These are phyloP conservation scores for Saccharomyces uvarum DNA, from an alignment of 1,139 yeast genomes.

Conservation along the genomic window DNA sequence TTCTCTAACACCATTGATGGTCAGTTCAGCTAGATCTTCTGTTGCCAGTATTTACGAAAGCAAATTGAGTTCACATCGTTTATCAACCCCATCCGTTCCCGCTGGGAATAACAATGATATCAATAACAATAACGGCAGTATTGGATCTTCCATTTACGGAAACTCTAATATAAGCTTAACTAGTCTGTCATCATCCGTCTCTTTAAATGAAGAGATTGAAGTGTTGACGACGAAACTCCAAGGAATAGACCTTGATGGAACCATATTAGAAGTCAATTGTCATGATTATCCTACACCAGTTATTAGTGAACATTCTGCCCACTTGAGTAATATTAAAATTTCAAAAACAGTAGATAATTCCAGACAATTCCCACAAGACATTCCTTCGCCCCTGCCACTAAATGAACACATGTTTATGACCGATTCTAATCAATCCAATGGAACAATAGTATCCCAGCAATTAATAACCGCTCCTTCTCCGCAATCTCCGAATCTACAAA, in stretches of 20 bases:
- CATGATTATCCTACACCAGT: slow-evolving; percentile 8
- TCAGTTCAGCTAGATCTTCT: slow-evolving; percentile 22
- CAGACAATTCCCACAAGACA: not conserved
- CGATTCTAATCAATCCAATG: not conserved
- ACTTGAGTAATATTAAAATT: slow-evolving; percentile 6
- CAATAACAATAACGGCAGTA: not conserved
- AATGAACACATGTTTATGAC: not conserved
- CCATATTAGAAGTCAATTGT: not conserved
- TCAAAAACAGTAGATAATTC: slow-evolving; percentile 6
- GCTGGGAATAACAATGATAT: not conserved
- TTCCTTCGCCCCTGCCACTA: not conserved
- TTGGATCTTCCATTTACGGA: not conserved
- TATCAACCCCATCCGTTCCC: not conserved
- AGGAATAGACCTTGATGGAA: slow-evolving; percentile 1
- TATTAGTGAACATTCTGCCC: slow-evolving; percentile 7
- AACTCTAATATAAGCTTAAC: slow-evolving; percentile 9
- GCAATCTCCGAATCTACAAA: not conserved
- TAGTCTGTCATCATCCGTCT: slow-evolving; percentile 13
- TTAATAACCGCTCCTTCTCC: not conserved
- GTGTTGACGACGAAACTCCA: slow-evolving; percentile 6
- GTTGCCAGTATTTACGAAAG: slow-evolving; percentile 6
- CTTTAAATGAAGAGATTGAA: slow-evolving; percentile 11
- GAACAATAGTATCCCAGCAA: not conserved
- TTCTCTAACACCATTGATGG: slow-evolving; percentile 1
- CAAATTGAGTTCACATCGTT: slow-evolving; percentile 1